Percentiles rank a stretch among this genome's conserved stretches.
These are phyloP conservation scores for Suillus subalutaceus DNA, from an alignment of 768 basidiomycete genomes.

Conservation along the genomic window DNA sequence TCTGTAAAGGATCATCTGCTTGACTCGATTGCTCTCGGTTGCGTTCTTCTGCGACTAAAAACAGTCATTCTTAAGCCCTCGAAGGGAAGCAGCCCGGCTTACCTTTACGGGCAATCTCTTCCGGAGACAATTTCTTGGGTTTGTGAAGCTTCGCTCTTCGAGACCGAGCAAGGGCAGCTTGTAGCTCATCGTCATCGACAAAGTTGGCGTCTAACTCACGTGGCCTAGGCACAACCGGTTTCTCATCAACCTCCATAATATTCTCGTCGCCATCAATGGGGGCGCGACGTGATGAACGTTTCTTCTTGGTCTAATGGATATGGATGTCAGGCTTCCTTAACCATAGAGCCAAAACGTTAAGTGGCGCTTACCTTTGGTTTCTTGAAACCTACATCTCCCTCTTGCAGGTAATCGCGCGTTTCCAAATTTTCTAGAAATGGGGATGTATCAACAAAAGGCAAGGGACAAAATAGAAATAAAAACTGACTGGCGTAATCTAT, in stretches of 20 bases:
- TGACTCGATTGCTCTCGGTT: slow-evolving; percentile 50
- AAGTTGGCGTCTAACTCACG: slow-evolving; percentile 86
- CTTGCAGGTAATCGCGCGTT: slow-evolving; percentile 84
- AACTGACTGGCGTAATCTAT: slow-evolving; percentile 90
- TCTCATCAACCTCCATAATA: slow-evolving; percentile 81
- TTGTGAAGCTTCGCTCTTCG: slow-evolving; percentile 82
- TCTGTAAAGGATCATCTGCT: slow-evolving; percentile 43
- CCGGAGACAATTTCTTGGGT: slow-evolving; percentile 73
- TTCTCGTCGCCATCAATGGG: slow-evolving; percentile 40
- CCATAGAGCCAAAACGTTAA: neutral
- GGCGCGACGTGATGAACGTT: slow-evolving; percentile 70
- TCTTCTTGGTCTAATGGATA: slow-evolving; percentile 86
- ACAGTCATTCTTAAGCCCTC: slow-evolving; percentile 6
- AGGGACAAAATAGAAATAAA: neutral
- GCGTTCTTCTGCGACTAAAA: slow-evolving; percentile 65
- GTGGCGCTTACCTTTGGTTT: slow-evolving; percentile 72
- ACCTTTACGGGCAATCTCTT: slow-evolving; percentile 83
- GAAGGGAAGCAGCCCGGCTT: slow-evolving; percentile 26
- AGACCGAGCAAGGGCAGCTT: slow-evolving; percentile 86
- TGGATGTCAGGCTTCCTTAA: slow-evolving; percentile 7
- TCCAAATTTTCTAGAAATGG: slow-evolving; percentile 74
- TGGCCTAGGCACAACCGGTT: slow-evolving; percentile 64
- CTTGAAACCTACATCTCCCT: slow-evolving; percentile 94
- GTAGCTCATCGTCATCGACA: slow-evolving; percentile 97
- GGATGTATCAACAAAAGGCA: neutral